Conservation (phyloP, 371 early-diverging fungal species). For the Actinomucor elegans region DNA sequence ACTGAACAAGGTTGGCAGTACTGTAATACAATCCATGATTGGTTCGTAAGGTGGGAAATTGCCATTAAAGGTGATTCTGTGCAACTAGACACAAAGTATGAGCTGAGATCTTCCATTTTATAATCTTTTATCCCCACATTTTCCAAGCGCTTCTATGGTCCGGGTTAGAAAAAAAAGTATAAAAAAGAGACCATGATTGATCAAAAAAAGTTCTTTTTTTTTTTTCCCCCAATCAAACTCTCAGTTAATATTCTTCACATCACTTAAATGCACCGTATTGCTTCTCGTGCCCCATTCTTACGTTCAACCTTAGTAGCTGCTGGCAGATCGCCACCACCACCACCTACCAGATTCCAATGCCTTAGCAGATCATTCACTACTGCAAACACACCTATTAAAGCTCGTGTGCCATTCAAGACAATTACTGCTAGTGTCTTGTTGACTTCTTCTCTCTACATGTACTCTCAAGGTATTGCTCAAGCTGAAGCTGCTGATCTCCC, state of each 20-base stretch:
- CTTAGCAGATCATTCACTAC: conserved; percentile 10
- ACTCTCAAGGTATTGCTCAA: conserved; percentile 1
- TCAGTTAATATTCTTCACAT: not conserved
- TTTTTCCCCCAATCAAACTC: not conserved
- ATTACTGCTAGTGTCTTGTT: conserved; percentile 26
- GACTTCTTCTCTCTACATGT: conserved; percentile 15
- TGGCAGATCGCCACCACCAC: not conserved
- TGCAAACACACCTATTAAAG: not conserved
- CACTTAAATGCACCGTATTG: conserved; percentile 21
- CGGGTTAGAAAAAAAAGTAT: not conserved
- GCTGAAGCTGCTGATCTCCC: conserved; percentile 15
- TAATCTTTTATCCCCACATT: conserved; percentile 7
- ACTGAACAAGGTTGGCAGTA: conserved; percentile 7
- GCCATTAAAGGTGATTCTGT: conserved; percentile 9
- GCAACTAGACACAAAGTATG: not conserved
- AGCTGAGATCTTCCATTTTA: conserved; percentile 6
- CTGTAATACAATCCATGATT: conserved; percentile 12
- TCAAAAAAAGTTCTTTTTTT: not conserved
- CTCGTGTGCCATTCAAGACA: conserved; percentile 23
- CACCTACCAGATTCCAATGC: too few relatives aligned
- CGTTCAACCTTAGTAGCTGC: conserved; percentile 1
- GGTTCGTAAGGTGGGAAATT: conserved; percentile 23
- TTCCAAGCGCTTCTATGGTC: too few relatives aligned
- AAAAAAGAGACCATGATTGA: too few relatives aligned
- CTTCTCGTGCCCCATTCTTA: conserved; percentile 9